Percentiles rank a stretch among this genome's conserved stretches.
phyloP scores from a whole-genome alignment of 306 rosid genomes.

The Rosa rugosa region DNA sequence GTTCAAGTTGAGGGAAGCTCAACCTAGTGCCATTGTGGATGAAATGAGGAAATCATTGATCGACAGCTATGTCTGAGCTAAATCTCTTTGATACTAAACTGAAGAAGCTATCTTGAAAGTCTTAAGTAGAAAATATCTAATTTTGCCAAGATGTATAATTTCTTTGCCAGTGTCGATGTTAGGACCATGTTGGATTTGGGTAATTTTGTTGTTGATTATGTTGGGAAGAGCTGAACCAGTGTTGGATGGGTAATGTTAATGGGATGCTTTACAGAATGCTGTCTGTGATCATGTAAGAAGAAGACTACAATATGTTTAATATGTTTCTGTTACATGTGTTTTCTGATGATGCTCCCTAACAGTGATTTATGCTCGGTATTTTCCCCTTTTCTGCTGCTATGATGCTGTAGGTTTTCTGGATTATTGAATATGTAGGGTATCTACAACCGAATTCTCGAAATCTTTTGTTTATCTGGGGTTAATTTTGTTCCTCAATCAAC shows the following conservation, averaged over 20 bases:
- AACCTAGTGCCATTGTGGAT: conserved; percentile 76
- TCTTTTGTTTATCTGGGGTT: too few relatives aligned
- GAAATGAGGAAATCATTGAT: conserved; percentile 91
- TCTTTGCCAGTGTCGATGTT: neutral
- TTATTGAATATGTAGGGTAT: too few relatives aligned
- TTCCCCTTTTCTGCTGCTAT: neutral
- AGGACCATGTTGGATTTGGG: neutral
- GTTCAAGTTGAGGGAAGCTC: conserved; percentile 87
- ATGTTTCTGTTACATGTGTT: neutral
- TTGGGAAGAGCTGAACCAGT: neutral
- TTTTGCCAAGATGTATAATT: neutral
- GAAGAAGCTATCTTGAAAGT: neutral
- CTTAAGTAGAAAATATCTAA: neutral
- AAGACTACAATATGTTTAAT: neutral
- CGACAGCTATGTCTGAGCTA: conserved; percentile 61
- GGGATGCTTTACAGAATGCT: neutral
- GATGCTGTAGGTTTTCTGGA: too few relatives aligned
- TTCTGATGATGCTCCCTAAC: neutral
- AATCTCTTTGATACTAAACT: neutral
- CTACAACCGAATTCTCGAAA: too few relatives aligned
- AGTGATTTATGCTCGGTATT: neutral
- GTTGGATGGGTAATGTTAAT: neutral
- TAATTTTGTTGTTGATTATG: neutral
- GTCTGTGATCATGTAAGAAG: conserved; percentile 2
- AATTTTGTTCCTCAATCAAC: too few relatives aligned